A percentile compares a stretch with the other conserved stretches of the same genome.
phyloP scores from a whole-genome alignment of 805 yeast species.

The Starmerella gropengiesseri region DNA sequence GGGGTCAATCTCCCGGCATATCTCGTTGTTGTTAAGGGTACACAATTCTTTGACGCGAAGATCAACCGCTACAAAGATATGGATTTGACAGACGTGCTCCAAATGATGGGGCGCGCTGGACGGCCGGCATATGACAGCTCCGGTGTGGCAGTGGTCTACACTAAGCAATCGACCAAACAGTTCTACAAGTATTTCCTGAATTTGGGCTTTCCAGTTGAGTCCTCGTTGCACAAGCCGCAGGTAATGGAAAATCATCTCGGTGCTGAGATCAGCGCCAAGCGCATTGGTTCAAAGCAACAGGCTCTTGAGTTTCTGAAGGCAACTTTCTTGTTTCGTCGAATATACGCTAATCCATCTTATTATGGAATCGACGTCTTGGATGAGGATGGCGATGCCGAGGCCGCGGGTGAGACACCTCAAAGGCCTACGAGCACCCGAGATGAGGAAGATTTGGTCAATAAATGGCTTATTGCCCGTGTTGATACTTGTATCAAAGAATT shows the following conservation, averaged over 20 bases:
- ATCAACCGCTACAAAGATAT: conserved; percentile 62
- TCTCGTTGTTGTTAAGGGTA: conserved; percentile 67
- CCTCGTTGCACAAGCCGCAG: conserved; percentile 50
- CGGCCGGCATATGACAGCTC: conserved; percentile 71
- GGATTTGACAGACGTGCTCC: conserved; percentile 73
- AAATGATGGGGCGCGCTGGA: conserved; percentile 82
- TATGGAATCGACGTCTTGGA: conserved; percentile 36
- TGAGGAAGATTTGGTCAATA: conserved; percentile 25
- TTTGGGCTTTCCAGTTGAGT: conserved; percentile 74
- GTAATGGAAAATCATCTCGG: conserved; percentile 71
- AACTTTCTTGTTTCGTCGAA: conserved; percentile 64
- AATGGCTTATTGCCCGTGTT: conserved; percentile 40
- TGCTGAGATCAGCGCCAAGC: conserved; percentile 66
- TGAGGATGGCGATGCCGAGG: neutral
- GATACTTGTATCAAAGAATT: conserved; percentile 59
- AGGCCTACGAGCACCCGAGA: conserved; percentile 31
- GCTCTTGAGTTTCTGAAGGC: conserved; percentile 67
- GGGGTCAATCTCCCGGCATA: conserved; percentile 78
- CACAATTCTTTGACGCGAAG: conserved; percentile 48
- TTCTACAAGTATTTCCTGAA: conserved; percentile 70
- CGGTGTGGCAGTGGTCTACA: conserved; percentile 66
- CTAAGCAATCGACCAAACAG: conserved; percentile 62
- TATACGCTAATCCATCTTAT: conserved; percentile 67
- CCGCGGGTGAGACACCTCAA: neutral
- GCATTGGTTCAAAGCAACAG: conserved; percentile 51